Evolutionary conservation across 2,329 filamentous ascomycete genomes (phyloP), one percentile per base, ranked within the genome.

Genomic region (Neonectria faginata): DNA sequence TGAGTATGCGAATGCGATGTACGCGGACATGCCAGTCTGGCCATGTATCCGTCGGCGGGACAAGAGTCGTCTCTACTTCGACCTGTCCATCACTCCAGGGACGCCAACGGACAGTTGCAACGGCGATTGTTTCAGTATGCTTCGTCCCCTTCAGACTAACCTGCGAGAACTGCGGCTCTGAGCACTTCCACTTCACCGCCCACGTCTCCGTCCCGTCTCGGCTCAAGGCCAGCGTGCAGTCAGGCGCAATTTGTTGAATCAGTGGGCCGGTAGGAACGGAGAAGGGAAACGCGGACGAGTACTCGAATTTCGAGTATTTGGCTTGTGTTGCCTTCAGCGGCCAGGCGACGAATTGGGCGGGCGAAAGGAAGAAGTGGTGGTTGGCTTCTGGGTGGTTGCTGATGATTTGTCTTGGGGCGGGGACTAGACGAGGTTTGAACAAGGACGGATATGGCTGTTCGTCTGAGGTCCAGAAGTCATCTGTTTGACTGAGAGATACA

Each of bases 251-350:
- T 33, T 80, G 81, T 25, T 71, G 66, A 8, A 77, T 68, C 1
- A 75, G 59, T 1, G 67, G 75, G 25, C 81, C 82, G 0, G 76
- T 78, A 0, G 82, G 82, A 0, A 83, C 81, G 8, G 77, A 80
- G 57, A 85, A 85, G 0, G 75, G 79, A 45, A 85, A 84, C 0
- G 80, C 70, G 0, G 83, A 85, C 0, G 83, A 85, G 67, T 85
- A 84, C 3, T 81, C 81, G 45, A 84, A 82, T 62, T 84, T 84
- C 64, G 76, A 76, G 63, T 84, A 84, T 57, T 84, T 84, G 2
- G 82, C 80, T 63, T 82, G 74, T 0, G 68, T 77, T 0, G 78
- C 79, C 64, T 83, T 82, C 66, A 80, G 76, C 0, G 75, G 76
- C 75, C 75, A 79, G 5, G 64, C 73, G 1, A 76, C 76, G 22